Evolutionary conservation across 176 grass and related monocot genomes (phyloP), one percentile per base, ranked within the genome.

Genomic region (Elymus sibiricus): DNA sequence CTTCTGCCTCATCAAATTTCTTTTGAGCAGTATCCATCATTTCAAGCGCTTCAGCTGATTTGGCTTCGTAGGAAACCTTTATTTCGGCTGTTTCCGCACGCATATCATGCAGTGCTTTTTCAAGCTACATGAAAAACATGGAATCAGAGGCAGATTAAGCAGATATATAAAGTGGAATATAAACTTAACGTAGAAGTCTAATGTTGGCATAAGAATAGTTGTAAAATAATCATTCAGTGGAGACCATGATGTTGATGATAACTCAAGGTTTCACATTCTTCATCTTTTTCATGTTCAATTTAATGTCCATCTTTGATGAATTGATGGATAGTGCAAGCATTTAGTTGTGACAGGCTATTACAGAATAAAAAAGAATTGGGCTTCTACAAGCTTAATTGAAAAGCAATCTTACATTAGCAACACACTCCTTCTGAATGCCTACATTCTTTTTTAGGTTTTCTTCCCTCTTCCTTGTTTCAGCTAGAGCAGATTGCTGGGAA

Each of bases 51-150:
- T 99, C 97, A 16, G 26, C 85, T 31, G 85, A 40, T 84, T 96
- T 99, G 38, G 71, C 63, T 82, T 96, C 97, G 74, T 91, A 99
- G 46, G 94, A 83, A 75, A 96, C 59, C 78, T 94, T 99, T 91
- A 82, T 62, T 86, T 99, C 97, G 74, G 97, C 97, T 44, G 80
- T 80, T 88, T 99, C 97, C 2, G 35, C 88, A 66, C 87, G 87
- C 64, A 92, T 94, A 81, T 96, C 90, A 65, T 94, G 92, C 73
- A 96, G 62, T 79, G 97, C 92, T 19, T 90, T 99, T 86, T 99
- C 97, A 78, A 99, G 93, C 97, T 99, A 86, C 46, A 89, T 83
- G 75, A 69, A 25, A 28, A 90, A 46, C n/a, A 87, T 11, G 1
- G 9, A 70, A 75, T 81, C 51, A 90, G 72, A 73, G 84, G 19